Base-by-base conservation (phyloP, 2,329 filamentous ascomycete species). In the Acephala macrosclerotiorum region DNA sequence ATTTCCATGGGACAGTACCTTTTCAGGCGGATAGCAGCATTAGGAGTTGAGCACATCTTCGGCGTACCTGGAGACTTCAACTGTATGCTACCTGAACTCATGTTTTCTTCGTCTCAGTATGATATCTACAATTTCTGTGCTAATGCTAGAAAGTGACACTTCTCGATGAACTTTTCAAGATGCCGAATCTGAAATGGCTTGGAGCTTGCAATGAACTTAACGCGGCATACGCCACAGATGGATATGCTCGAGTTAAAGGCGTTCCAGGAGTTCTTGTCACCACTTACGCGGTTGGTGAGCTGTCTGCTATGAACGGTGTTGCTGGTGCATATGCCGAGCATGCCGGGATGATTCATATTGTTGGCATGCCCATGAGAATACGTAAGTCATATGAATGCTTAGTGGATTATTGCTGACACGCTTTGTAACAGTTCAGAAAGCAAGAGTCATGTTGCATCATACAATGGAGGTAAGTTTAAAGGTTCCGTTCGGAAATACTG, bases 151-250 rank as follows among this genome's bases (percentile, higher is more conserved):
- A 22, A 72, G 69, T 92, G 55, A 82, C 85, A 12, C 83, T 88
- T 8, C 81, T 92, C 42, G 89, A 92, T 77, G 89, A 89, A 75
- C 78, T 91, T 45, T 81, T 84, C 36, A 80, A 84, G 33, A 81
- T 78, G 25, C 72, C 75, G 2, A 77, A 77, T 3, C 65, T 81
- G n/a, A 71, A 67, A 22, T 80, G 78, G 78, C 65, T 77, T 22
- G 76, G 76, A 60, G 74, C 75, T 47, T 73, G 75, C 55, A 78
- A 79, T 63, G 77, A 79, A 59, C 69, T 79, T 45, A 78, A 77
- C 58, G 75, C 72, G 33, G 76, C 74, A 8, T 85, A 85, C 69
- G 82, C 83, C 1, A 81, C 83, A 2, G 83, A 85, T 77, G 83
- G 83, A 16, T 85, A 85, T 74, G 79, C 81, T 20, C 79, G 83